Evolutionary conservation across 768 basidiomycete genomes (phyloP), one percentile per base, ranked within the genome.

Genomic region (Phanerochaete carnosa): DNA sequence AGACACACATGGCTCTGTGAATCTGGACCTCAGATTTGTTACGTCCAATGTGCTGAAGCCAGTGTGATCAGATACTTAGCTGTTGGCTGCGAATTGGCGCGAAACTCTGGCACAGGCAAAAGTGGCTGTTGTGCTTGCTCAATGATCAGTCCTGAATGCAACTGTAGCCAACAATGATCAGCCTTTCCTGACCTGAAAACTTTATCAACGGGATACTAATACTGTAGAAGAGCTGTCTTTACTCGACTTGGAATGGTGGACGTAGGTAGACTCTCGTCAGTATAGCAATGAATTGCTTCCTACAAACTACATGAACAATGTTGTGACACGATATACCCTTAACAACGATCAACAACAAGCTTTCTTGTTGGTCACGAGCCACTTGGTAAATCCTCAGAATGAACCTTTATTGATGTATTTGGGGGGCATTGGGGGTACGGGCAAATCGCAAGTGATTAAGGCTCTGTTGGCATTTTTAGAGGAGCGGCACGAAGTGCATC

Each of bases 401-500:
- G 22, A 15, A 47, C 30, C 47, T 25, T 32, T 33, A 26, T 65
- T 26, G 59, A 69, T 69, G 68, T 64, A 67, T 55, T 19, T 69
- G 12, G 66, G 62, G 1, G 68, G 66, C 5, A 68, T 66, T 59
- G 66, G 54, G 6, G 68, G 68, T 8, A 69, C 66, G 6, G 68
- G 68, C 1, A 69, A 67, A 50, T 66, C 66, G 8, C 64, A 58
- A 47, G 66, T 67, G 2, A 59, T 69, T 4, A 29, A 64, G 5
- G 63, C 65, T 3, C 12, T 69, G 1, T 56, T 45, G 12, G 1
- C 19, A 3, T 66, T 66, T 28, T 62, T 69, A 47, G 57, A 62
- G 15, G 19, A 23, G 22, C 28, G 63, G 23, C 28, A 43, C 8
- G 59, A 65, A 54, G 28, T 11, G 7, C 47, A 57, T 26, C 32